Conservation (phyloP, 192 early-diverging fungal genomes). For the Rhizophagus sp. region DNA sequence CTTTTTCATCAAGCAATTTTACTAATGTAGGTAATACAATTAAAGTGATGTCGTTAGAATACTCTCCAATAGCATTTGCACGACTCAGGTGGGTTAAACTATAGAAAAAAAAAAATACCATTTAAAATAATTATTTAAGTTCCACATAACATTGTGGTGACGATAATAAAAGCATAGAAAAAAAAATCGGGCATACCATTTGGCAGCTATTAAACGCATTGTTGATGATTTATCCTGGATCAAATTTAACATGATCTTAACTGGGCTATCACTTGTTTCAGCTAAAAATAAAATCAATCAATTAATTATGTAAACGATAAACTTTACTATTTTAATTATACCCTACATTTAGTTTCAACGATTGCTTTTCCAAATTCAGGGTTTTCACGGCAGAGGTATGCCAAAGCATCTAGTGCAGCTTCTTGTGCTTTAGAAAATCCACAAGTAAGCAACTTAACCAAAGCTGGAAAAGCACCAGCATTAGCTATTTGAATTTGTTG, state of each 20-base stretch:
- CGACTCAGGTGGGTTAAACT: constrained; percentile 69
- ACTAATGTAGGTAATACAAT: constrained; percentile 70
- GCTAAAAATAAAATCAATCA: constrained; percentile 32
- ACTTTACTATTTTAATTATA: neutral
- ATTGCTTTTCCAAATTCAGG: constrained; percentile 52
- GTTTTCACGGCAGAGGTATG: constrained; percentile 64
- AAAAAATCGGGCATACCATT: constrained; percentile 48
- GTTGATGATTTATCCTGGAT: constrained; percentile 64
- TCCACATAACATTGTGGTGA: neutral
- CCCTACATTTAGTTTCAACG: constrained; percentile 49
- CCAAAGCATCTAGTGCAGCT: constrained; percentile 75
- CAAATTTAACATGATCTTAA: constrained; percentile 63
- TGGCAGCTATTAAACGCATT: constrained; percentile 70
- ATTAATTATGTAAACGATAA: neutral
- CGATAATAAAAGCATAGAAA: neutral
- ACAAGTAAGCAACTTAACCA: constrained; percentile 57
- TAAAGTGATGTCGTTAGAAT: constrained; percentile 50
- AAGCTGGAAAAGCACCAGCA: constrained; percentile 56
- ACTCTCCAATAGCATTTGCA: constrained; percentile 56
- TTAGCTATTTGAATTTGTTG: constrained; percentile 60
- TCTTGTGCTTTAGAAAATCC: constrained; percentile 70
- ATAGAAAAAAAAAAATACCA: neutral
- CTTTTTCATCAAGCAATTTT: constrained; percentile 62
- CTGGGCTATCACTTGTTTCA: constrained; percentile 41
- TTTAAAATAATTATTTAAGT: neutral